Conservation (phyloP, 2,329 filamentous ascomycete genomes). For the Coleophoma eucalyptorum region DNA sequence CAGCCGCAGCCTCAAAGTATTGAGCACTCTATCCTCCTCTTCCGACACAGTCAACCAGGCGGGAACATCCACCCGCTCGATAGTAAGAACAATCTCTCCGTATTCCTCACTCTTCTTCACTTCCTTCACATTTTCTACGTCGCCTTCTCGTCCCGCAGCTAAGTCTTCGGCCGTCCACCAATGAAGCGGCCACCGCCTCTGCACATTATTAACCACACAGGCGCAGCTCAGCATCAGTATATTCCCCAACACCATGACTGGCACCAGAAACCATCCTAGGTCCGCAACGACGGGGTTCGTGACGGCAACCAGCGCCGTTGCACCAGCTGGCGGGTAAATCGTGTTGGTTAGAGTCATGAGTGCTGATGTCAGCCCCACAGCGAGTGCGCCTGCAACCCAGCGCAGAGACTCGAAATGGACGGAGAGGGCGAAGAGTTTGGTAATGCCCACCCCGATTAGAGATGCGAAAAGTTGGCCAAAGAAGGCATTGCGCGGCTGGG, state of each 20-base stretch:
- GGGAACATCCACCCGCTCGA: constrained; percentile 2
- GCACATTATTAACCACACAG: constrained; percentile 65
- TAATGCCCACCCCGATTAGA: constrained; percentile 55
- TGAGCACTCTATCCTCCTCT: background rate
- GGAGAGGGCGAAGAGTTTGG: constrained; percentile 57
- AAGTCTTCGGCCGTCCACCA: constrained; percentile 54
- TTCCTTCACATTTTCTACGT: constrained; percentile 7
- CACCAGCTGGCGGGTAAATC: constrained; percentile 70
- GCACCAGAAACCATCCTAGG: constrained; percentile 67
- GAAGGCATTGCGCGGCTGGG: constrained; percentile 68
- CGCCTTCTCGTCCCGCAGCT: background rate
- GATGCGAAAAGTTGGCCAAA: constrained; percentile 63
- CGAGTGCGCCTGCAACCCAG: constrained; percentile 62
- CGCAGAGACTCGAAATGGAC: constrained; percentile 47
- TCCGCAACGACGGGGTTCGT: constrained; percentile 47
- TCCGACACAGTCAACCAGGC: background rate
- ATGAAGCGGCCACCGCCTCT: constrained; percentile 59
- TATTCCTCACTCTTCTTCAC: background rate
- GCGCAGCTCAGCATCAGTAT: constrained; percentile 59
- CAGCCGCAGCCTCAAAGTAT: background rate
- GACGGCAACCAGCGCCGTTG: constrained; percentile 67
- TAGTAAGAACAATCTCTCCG: constrained; percentile 5
- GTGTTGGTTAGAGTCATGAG: constrained; percentile 70
- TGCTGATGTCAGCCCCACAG: constrained; percentile 59
- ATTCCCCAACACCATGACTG: constrained; percentile 57